Conservation (phyloP, 2,329 filamentous ascomycete species). For the Nemania diffusa region DNA sequence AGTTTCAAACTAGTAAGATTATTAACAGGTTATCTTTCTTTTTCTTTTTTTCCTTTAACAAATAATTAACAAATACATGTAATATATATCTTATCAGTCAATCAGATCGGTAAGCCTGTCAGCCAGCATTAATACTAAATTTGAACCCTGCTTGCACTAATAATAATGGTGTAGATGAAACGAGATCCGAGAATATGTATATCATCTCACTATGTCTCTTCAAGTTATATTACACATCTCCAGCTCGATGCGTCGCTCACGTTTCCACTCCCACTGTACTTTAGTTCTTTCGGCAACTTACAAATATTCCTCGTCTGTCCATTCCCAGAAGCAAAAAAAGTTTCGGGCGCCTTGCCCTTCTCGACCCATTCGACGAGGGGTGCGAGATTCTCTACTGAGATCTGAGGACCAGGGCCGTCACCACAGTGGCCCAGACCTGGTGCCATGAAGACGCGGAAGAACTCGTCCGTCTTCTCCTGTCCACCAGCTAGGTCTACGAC, state of each 20-base stretch:
- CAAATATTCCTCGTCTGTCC: slow-evolving; percentile 37
- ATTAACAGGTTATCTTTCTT: too few relatives aligned
- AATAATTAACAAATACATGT: too few relatives aligned
- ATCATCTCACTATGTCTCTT: slow-evolving; percentile 43
- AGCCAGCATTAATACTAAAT: too few relatives aligned
- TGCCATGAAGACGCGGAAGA: slow-evolving; percentile 62
- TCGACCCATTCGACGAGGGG: slow-evolving; percentile 43
- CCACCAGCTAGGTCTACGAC: slow-evolving; percentile 40
- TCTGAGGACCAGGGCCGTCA: slow-evolving; percentile 53
- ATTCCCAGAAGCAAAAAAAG: slow-evolving; percentile 34
- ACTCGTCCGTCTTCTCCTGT: slow-evolving; percentile 53
- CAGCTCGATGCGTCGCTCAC: slow-evolving; percentile 38
- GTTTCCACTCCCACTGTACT: slow-evolving; percentile 37
- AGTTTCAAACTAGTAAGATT: too few relatives aligned
- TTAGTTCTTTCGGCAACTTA: slow-evolving; percentile 36
- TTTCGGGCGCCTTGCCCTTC: slow-evolving; percentile 39
- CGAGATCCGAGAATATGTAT: too few relatives aligned
- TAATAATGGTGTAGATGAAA: too few relatives aligned
- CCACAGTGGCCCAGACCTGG: slow-evolving; percentile 63
- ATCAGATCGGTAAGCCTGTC: too few relatives aligned
- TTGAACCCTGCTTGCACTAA: too few relatives aligned
- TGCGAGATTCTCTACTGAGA: slow-evolving; percentile 31
- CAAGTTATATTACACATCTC: slow-evolving; percentile 36
- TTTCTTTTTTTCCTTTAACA: too few relatives aligned
- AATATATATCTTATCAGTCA: too few relatives aligned